Percentiles rank a stretch among this genome's conserved stretches.
Evolutionary conservation across 2,329 filamentous ascomycete species (phyloP).

Genomic region (Diaporthe vaccinii): DNA sequence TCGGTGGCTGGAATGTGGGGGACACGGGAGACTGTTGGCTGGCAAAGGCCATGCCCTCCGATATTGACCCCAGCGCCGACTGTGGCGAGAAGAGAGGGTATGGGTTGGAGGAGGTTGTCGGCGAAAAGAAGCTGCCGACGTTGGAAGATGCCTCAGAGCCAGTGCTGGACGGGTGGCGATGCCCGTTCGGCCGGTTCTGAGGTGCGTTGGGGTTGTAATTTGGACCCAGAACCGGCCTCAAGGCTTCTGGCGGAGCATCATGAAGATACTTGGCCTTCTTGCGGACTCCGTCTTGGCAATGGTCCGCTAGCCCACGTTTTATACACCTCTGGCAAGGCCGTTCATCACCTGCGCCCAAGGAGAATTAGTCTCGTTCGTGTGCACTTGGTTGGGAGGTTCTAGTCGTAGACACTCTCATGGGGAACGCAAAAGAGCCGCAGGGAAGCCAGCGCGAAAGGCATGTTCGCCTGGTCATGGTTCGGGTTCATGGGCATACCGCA

Average conservation of each 20-base stretch:
- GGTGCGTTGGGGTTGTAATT: conserved; percentile 73
- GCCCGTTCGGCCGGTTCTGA: conserved; percentile 58
- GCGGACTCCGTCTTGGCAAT: conserved; percentile 94
- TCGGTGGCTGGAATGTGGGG: conserved; percentile 76
- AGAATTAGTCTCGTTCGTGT: conserved; percentile 45
- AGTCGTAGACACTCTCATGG: background rate
- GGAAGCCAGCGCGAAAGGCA: conserved; percentile 32
- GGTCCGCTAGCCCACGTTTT: conserved; percentile 90
- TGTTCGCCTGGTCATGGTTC: conserved; percentile 40
- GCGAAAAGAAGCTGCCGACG: conserved; percentile 60
- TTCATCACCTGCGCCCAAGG: conserved; percentile 80
- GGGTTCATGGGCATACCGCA: conserved; percentile 82
- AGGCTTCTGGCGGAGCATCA: conserved; percentile 90
- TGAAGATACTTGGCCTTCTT: conserved; percentile 99
- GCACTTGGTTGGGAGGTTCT: background rate
- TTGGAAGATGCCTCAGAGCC: conserved; percentile 61
- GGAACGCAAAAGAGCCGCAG: background rate
- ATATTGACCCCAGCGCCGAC: conserved; percentile 59
- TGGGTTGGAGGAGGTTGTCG: conserved; percentile 57
- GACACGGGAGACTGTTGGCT: conserved; percentile 81
- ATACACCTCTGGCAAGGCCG: conserved; percentile 94
- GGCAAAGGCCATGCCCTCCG: conserved; percentile 68
- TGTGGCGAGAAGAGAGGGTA: conserved; percentile 68
- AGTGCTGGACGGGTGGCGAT: conserved; percentile 61
- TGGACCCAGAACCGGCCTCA: conserved; percentile 86